A percentile compares a stretch with the other conserved stretches of the same genome.
These are phyloP conservation scores for Ogataea glucozyma DNA, from an alignment of 805 yeast genomes.

Conservation along the genomic window DNA sequence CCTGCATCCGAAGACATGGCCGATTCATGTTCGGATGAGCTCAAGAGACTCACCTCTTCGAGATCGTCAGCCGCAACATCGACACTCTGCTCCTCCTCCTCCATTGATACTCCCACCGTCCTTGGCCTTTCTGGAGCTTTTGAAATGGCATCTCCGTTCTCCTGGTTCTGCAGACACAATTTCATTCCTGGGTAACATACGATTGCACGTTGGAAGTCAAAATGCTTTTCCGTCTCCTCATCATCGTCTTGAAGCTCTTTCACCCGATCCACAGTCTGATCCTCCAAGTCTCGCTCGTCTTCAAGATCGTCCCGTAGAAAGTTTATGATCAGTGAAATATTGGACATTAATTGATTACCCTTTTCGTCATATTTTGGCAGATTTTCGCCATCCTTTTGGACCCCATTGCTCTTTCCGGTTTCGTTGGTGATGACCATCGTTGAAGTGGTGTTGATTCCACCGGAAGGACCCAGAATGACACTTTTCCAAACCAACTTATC, in stretches of 20 bases:
- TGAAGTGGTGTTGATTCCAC: slow-evolving; percentile 72
- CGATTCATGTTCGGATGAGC: neutral
- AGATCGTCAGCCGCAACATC: slow-evolving; percentile 2
- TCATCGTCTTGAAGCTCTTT: slow-evolving; percentile 40
- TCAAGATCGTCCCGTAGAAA: slow-evolving; percentile 69
- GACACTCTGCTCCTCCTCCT: slow-evolving; percentile 1
- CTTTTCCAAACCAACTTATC: slow-evolving; percentile 74
- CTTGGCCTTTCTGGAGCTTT: neutral
- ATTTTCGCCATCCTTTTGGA: slow-evolving; percentile 6
- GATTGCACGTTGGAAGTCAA: slow-evolving; percentile 16
- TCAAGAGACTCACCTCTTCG: neutral
- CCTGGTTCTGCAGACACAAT: neutral
- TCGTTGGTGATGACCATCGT: slow-evolving; percentile 37
- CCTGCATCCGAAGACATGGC: slow-evolving; percentile 2
- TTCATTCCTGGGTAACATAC: slow-evolving; percentile 32
- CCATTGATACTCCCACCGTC: neutral
- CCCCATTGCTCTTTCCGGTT: slow-evolving; percentile 1
- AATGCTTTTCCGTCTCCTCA: slow-evolving; percentile 24
- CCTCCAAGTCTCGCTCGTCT: slow-evolving; percentile 61
- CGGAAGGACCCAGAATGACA: slow-evolving; percentile 79
- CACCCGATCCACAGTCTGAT: slow-evolving; percentile 44
- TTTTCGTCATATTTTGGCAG: slow-evolving; percentile 24
- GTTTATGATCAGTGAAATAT: slow-evolving; percentile 56
- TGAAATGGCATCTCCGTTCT: neutral
- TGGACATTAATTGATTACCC: slow-evolving; percentile 40